phyloP scores from a whole-genome alignment of 495 filamentous ascomycete genomes.

The Penicillium alfredii region DNA sequence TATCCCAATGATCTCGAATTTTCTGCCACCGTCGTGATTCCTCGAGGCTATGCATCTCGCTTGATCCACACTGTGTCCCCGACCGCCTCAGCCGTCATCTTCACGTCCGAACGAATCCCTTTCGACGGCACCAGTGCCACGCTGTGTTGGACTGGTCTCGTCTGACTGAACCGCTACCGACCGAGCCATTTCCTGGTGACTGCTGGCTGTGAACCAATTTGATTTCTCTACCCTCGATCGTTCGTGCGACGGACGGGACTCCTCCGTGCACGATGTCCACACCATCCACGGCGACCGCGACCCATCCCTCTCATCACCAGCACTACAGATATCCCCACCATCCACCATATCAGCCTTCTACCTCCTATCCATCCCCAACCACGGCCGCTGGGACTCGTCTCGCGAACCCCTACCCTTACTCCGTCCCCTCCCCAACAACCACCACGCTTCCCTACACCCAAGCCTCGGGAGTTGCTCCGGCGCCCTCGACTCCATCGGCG shows the following conservation, averaged over 20 bases:
- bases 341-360: conserved; percentile 50
- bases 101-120: conserved; percentile 23
- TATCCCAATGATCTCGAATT: conserved; percentile 14
- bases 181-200: too few relatives aligned
- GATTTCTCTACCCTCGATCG: conserved; percentile 59
- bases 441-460: conserved; percentile 35
- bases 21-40: conserved; percentile 18
- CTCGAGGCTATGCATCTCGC: conserved; percentile 18
- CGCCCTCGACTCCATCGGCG: conserved; percentile 31
- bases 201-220: conserved; percentile 53
- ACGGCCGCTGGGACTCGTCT: conserved; percentile 47
- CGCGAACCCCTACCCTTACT: conserved; percentile 44
- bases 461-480: conserved; percentile 28
- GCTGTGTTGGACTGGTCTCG: too few relatives aligned
- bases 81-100: conserved; percentile 27
- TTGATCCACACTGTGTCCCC: conserved; percentile 13
- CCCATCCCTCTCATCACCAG: conserved; percentile 65
- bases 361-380: conserved; percentile 49
- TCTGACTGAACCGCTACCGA: too few relatives aligned
- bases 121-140: too few relatives aligned
- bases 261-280: conserved; percentile 64
- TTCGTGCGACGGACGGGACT: conserved; percentile 31
- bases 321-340: conserved; percentile 66
- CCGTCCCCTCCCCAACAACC: conserved; percentile 39
- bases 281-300: conserved; percentile 74